Percentiles rank a stretch among this genome's conserved stretches.
Conservation (phyloP, 2,329 filamentous ascomycete genomes). For the Aspergillus piperis region DNA sequence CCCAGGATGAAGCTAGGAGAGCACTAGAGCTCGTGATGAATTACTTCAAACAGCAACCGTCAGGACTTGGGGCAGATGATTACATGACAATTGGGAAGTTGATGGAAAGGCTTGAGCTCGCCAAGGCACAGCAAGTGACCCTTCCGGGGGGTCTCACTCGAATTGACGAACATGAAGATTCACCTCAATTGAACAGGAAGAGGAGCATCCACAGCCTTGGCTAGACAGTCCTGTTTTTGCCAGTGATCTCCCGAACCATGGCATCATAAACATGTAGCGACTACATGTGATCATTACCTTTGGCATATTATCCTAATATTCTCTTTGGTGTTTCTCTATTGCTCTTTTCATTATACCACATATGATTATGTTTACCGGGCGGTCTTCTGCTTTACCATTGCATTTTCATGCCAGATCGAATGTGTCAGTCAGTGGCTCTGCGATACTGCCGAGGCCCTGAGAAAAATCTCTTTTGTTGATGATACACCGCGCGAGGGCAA, state of each 20-base stretch:
- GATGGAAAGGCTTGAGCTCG: conserved; percentile 80
- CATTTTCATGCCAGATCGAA: conserved; percentile 4
- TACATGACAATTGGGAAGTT: conserved; percentile 76
- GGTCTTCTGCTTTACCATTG: conserved; percentile 2
- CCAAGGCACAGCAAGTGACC: conserved; percentile 49
- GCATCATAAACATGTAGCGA: conserved; percentile 16
- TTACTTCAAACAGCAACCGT: conserved; percentile 74
- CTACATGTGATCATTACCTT: background rate
- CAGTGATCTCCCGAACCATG: background rate
- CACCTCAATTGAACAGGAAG: conserved; percentile 47
- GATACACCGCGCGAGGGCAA: conserved; percentile 9
- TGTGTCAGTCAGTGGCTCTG: background rate
- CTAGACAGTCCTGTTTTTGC: conserved; percentile 15
- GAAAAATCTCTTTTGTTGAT: background rate
- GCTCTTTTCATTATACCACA: conserved; percentile 14
- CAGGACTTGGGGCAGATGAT: conserved; percentile 74
- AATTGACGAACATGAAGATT: conserved; percentile 47
- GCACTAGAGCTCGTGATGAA: conserved; percentile 79
- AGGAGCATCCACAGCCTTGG: conserved; percentile 48
- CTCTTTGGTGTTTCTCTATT: conserved; percentile 8
- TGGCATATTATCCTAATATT: conserved; percentile 9
- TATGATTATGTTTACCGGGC: background rate
- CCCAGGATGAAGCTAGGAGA: conserved; percentile 79
- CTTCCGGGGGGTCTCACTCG: conserved; percentile 48
- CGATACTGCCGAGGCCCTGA: background rate